Evolutionary conservation across 495 filamentous ascomycete genomes (phyloP).

Genomic region (Podospora bellae-mahoneyi): DNA sequence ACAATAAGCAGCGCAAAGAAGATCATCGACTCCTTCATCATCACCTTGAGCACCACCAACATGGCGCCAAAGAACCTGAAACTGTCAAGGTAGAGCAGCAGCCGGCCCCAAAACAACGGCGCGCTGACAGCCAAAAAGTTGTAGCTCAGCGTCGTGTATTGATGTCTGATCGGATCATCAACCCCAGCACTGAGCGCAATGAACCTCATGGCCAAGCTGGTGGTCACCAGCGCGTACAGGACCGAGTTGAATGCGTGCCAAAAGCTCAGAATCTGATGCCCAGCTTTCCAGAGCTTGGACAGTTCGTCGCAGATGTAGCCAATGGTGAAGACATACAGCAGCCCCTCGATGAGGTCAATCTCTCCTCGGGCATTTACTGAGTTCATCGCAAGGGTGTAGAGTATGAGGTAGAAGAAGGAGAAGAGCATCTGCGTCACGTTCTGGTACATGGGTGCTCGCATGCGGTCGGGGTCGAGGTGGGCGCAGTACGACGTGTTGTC

Average conservation of each 20-base stretch:
- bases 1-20: slow-evolving; percentile 93
- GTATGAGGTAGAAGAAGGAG: slow-evolving; percentile 72
- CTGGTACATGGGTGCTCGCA: slow-evolving; percentile 89
- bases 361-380: slow-evolving; percentile 75
- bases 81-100: slow-evolving; percentile 88
- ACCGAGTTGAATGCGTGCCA: slow-evolving; percentile 92
- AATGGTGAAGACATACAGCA: slow-evolving; percentile 87
- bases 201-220: slow-evolving; percentile 73
- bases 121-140: slow-evolving; percentile 88
- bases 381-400: slow-evolving; percentile 91
- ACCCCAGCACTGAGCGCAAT: slow-evolving; percentile 64
- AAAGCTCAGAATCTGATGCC: slow-evolving; percentile 81
- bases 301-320: slow-evolving; percentile 90
- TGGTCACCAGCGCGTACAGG: slow-evolving; percentile 71
- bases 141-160: slow-evolving; percentile 79
- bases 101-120: slow-evolving; percentile 94
- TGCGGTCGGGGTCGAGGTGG: slow-evolving; percentile 89
- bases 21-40: slow-evolving; percentile 98
- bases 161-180: slow-evolving; percentile 50
- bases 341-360: slow-evolving; percentile 75
- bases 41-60: slow-evolving; percentile 94
- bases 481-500: slow-evolving; percentile 68
- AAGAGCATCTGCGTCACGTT: slow-evolving; percentile 81
- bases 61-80: slow-evolving; percentile 97
- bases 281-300: slow-evolving; percentile 88